Percentiles rank a stretch among this genome's conserved stretches.
Evolutionary conservation across 495 filamentous ascomycete species (phyloP).

Genomic region (Tuber brumale): DNA sequence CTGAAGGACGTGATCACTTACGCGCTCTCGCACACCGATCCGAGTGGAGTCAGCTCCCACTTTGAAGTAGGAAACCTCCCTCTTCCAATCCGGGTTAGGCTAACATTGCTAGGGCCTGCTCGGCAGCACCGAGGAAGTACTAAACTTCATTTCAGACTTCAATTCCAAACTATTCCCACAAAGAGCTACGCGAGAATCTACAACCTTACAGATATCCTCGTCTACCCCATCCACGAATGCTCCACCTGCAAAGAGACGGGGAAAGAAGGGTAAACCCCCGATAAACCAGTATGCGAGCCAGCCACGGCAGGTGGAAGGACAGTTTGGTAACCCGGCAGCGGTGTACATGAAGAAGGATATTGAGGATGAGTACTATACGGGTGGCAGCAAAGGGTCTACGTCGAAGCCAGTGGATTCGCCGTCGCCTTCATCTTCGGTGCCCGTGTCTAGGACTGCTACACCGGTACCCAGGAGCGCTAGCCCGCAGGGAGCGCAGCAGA

Average conservation of each 20-base stretch:
- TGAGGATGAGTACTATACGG: slow-evolving; percentile 37
- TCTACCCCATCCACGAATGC: slow-evolving; percentile 19
- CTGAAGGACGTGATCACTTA: slow-evolving; percentile 77
- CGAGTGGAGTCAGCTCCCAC: slow-evolving; percentile 68
- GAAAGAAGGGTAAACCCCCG: slow-evolving; percentile 20
- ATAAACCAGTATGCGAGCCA: slow-evolving; percentile 24
- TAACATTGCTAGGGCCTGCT: slow-evolving; percentile 56
- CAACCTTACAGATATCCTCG: slow-evolving; percentile 17
- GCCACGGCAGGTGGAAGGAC: slow-evolving; percentile 39
- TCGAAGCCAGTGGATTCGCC: slow-evolving; percentile 25
- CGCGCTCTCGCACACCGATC: slow-evolving; percentile 59
- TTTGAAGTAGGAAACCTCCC: slow-evolving; percentile 50
- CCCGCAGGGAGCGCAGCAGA: slow-evolving; percentile 53
- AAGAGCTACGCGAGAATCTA: slow-evolving; percentile 35
- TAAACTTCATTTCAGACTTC: slow-evolving; percentile 91
- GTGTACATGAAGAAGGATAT: slow-evolving; percentile 38
- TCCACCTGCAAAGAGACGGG: slow-evolving; percentile 14
- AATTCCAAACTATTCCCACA: slow-evolving; percentile 55
- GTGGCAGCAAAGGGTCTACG: slow-evolving; percentile 22
- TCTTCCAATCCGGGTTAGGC: neutral
- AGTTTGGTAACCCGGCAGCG: slow-evolving; percentile 27
- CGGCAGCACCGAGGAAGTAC: slow-evolving; percentile 72
- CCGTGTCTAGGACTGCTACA: neutral
- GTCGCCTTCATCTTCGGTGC: neutral
- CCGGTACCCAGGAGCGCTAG: neutral